These are phyloP conservation scores for Acer negundo DNA, from an alignment of 345 rosid species.

Conservation along the genomic window DNA sequence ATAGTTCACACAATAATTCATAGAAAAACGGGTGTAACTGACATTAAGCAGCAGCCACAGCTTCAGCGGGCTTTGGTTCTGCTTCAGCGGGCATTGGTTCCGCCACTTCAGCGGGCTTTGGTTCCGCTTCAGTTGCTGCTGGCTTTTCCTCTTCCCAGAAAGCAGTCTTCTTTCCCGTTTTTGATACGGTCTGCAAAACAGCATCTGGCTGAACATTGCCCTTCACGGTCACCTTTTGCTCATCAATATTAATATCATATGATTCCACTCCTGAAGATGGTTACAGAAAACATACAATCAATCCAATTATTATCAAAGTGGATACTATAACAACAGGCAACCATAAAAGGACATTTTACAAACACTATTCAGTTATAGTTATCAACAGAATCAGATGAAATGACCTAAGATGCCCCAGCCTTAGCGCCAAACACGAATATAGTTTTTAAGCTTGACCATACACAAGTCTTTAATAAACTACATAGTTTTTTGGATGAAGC, in stretches of 20 bases:
- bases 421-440: too few relatives aligned
- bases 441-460: background rate
- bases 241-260: slow-evolving; percentile 69
- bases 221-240: slow-evolving; percentile 83
- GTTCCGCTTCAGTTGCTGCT: slow-evolving; percentile 21
- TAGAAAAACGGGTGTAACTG: background rate
- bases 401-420: too few relatives aligned
- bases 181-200: slow-evolving; percentile 77
- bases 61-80: slow-evolving; percentile 34
- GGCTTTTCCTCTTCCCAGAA: slow-evolving; percentile 75
- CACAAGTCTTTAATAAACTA: background rate
- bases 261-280: slow-evolving; percentile 68
- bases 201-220: slow-evolving; percentile 82
- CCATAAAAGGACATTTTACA: background rate
- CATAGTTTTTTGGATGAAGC: background rate
- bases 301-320: background rate
- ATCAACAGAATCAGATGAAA: too few relatives aligned
- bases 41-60: slow-evolving; percentile 39
- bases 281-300: background rate
- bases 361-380: too few relatives aligned
- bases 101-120: too few relatives aligned
- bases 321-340: background rate
- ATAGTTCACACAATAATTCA: slow-evolving; percentile 8
- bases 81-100: too few relatives aligned
- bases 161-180: slow-evolving; percentile 76